Base-by-base conservation (phyloP, 108 stramenopile genomes). In the Asterionellopsis glacialis region DNA sequence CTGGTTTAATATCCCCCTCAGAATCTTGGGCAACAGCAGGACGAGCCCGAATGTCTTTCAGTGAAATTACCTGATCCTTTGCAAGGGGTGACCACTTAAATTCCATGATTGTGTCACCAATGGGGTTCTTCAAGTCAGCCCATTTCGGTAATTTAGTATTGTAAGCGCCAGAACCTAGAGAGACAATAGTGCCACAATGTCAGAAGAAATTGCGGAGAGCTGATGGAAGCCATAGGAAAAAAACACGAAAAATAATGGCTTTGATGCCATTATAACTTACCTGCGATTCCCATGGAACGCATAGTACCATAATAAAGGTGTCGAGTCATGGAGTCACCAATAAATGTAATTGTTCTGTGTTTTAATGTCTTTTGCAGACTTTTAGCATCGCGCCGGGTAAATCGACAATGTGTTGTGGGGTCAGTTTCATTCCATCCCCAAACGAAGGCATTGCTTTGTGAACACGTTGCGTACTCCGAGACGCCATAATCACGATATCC, bases 31-130 rank as follows among this genome's bases (percentile, higher is more conserved):
- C 23, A 22, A 41, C 27, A 21, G 47, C 0, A 12, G 50, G 27
- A 15, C 50, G 41, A 41, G 59, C 25, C 51, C 70, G 76, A 11
- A 86, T 41, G 25, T 80, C 63, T 40, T 74, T 59, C 1, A 86
- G 45, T 11, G 51, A 27, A 39, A 54, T 63, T 11, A 85, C 70
- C 44, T 82, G 61, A 50, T 90, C 86, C 23, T 70, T 41, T 18
- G 84, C 78, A 52, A 80, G 75, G 33, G 83, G 82, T 21, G 93
- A 87, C 93, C 93, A 94, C 48, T 68, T 55, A 42, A 90, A 94
- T 45, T 85, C 74, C 11, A 89, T 45, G 1, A 55, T 64, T 21
- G 80, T 78, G 45, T 75, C 62, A 11, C 57, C 82, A 18, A 77
- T 33, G 11, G 38, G 52, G n/a, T 64, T 57, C 16, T 26, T 47